A percentile compares a stretch with the other conserved stretches of the same genome.
Evolutionary conservation across 768 basidiomycete species (phyloP).

Genomic region (Strobilomyces confusus): DNA sequence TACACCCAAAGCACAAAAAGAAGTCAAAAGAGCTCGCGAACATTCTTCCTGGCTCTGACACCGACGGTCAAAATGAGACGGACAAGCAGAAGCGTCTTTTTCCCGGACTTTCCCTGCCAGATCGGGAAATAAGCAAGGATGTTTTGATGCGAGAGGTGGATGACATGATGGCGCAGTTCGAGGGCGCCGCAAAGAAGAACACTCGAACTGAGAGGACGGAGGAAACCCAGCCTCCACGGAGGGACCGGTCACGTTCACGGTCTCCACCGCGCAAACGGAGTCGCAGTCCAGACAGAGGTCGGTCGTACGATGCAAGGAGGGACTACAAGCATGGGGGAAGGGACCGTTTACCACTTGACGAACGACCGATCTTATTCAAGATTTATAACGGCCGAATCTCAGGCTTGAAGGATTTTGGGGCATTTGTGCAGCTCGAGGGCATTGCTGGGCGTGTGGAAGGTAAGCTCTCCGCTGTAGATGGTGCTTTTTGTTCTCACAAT

Average conservation of each 20-base stretch:
- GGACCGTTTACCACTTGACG: constrained; percentile 51
- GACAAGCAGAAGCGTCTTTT: constrained; percentile 84
- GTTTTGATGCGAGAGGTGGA: constrained; percentile 85
- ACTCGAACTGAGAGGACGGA: constrained; percentile 39
- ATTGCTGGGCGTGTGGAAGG: constrained; percentile 85
- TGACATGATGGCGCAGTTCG: constrained; percentile 77
- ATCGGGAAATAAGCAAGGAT: constrained; percentile 69
- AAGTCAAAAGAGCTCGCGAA: constrained; percentile 37
- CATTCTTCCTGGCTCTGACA: constrained; percentile 33
- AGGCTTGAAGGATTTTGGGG: constrained; percentile 91
- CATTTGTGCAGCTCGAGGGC: constrained; percentile 89
- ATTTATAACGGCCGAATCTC: constrained; percentile 87
- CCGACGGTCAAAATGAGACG: constrained; percentile 44
- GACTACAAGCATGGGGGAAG: constrained; percentile 40
- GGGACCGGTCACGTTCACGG: constrained; percentile 40
- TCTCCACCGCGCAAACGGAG: constrained; percentile 50
- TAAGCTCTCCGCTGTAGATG: constrained; percentile 34
- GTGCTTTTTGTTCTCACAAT: constrained; percentile 1
- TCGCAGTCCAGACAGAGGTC: constrained; percentile 57
- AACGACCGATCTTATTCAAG: constrained; percentile 87
- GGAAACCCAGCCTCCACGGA: constrained; percentile 54
- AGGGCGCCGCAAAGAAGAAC: constrained; percentile 63
- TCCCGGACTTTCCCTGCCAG: constrained; percentile 81
- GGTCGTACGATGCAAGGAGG: constrained; percentile 41
- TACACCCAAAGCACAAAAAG: constrained; percentile 97